A percentile compares a stretch with the other conserved stretches of the same genome.
These are phyloP conservation scores for Leccinum solheimii DNA, from an alignment of 1,284 basidiomycete genomes.

Conservation along the genomic window DNA sequence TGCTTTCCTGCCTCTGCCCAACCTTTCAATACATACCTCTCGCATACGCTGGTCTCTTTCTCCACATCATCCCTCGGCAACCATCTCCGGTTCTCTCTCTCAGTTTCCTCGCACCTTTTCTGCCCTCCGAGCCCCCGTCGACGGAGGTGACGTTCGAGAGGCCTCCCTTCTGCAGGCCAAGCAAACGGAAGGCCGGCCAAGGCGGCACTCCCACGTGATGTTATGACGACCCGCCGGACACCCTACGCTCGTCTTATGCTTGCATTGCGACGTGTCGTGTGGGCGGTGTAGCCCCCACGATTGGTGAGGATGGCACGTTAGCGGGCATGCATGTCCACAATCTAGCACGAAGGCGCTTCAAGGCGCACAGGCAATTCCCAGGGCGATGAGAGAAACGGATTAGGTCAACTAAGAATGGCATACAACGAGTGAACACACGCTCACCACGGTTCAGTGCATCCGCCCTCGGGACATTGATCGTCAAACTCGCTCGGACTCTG, in stretches of 20 bases:
- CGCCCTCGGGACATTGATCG: constrained; percentile 56
- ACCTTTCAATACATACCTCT: too few species aligned
- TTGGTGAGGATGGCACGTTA: constrained; percentile 48
- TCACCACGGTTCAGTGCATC: constrained; percentile 58
- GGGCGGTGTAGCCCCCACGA: constrained; percentile 13
- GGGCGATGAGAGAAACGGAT: not conserved
- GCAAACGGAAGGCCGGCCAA: constrained; percentile 6
- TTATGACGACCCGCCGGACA: constrained; percentile 11
- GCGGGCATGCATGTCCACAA: constrained; percentile 52
- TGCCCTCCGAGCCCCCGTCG: not conserved
- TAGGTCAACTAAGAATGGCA: not conserved
- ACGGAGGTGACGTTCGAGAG: not conserved
- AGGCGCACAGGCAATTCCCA: not conserved
- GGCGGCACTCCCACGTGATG: constrained; percentile 18
- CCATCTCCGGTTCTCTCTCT: constrained; percentile 1
- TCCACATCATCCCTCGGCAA: too few species aligned
- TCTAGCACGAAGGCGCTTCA: constrained; percentile 10
- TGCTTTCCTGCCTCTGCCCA: too few species aligned
- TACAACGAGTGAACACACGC: constrained; percentile 3
- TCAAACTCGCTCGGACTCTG: constrained; percentile 49
- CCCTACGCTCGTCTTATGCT: constrained; percentile 13
- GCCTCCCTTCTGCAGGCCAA: constrained; percentile 7
- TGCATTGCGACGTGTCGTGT: constrained; percentile 37
- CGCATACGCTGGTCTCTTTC: too few species aligned
- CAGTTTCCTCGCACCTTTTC: constrained; percentile 8